Base-by-base conservation (phyloP, 1,284 basidiomycete species). In the Malassezia obtusa region DNA sequence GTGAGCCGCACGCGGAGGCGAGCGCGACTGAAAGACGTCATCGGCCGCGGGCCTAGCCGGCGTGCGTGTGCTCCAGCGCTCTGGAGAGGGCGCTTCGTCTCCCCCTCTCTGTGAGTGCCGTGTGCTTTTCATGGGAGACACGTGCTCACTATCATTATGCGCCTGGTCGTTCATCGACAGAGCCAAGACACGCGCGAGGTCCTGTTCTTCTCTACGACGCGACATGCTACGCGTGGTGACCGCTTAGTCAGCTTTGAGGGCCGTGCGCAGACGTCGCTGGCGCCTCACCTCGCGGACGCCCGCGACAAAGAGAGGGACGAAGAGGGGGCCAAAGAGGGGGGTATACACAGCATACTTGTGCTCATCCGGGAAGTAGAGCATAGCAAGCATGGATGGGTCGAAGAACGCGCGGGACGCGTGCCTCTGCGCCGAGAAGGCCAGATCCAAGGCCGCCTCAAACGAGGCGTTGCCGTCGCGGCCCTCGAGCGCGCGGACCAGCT, bases 341-440 rank as follows among this genome's bases (percentile, higher is more conserved):
- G 69, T 73, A 50, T 71, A 73, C 9, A 75, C 67, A 4, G 72
- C 73, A 19, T 71, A 74, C 24, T 77, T 77, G 62, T 64, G 71
- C 43, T 64, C 63, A 63, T 77, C 69, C 26, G 78, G 77, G 76
- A 98, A 98, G 75, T 99, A 99, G 22, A 98, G 79, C 67, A 95
- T 76, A 6, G 87, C 90, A 63, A 98, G 78, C 91, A 98, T 96
- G 31, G 84, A 85, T 0, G 91, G 94, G 73, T 90, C 88, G 77
- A 94, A 98, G 78, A 96, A 98, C 0, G 94, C 94, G 36, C 84
- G 80, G 14, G 88, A 91, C 2, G 90, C 82, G 32, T 86, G 78
- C 0, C 77, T 79, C 30, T 84, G 76, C 0, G 90, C 88, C 56
- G 79, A 75, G 7, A 81, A 79, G 1, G 87, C 85, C 60, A 82